Evolutionary conservation across 306 rosid genomes (phyloP).

Genomic region (Trifolium subterraneum): DNA sequence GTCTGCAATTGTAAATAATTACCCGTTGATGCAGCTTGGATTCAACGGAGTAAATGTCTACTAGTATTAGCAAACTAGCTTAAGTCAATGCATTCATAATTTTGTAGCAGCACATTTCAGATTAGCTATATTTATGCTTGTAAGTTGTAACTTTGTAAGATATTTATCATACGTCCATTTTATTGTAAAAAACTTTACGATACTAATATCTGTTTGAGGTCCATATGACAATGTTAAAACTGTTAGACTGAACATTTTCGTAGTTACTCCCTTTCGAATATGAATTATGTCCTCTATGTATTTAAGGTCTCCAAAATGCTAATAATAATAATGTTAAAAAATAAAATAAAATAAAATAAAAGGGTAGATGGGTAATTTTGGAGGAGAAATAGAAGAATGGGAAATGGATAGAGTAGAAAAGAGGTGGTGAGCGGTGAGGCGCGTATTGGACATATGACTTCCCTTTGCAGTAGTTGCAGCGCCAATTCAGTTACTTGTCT

Average conservation of each 20-base stretch:
- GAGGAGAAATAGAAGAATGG: not conserved
- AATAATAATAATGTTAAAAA: too few relatives aligned
- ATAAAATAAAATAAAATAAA: too few relatives aligned
- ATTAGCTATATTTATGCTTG: conserved; percentile 1
- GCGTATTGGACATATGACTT: conserved; percentile 31
- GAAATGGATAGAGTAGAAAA: conserved; percentile 19
- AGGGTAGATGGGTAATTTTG: conserved; percentile 40
- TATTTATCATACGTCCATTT: not conserved
- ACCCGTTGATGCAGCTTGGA: conserved; percentile 3
- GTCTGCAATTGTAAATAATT: conserved; percentile 25
- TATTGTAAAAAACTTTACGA: too few relatives aligned
- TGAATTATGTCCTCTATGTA: too few relatives aligned
- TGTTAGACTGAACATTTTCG: too few relatives aligned
- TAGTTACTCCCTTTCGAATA: too few relatives aligned
- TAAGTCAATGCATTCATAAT: not conserved
- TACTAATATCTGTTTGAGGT: too few relatives aligned
- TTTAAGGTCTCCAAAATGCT: too few relatives aligned
- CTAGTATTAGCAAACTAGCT: conserved; percentile 40
- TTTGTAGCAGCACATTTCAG: conserved; percentile 25
- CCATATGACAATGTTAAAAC: too few relatives aligned
- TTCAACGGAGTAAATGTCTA: not conserved
- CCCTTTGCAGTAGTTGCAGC: not conserved
- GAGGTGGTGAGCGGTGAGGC: not conserved
- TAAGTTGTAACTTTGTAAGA: not conserved
- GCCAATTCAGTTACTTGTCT: not conserved